These are phyloP conservation scores for Halteria grandinella DNA, from an alignment of 73 alveolate genomes.

Conservation along the genomic window DNA sequence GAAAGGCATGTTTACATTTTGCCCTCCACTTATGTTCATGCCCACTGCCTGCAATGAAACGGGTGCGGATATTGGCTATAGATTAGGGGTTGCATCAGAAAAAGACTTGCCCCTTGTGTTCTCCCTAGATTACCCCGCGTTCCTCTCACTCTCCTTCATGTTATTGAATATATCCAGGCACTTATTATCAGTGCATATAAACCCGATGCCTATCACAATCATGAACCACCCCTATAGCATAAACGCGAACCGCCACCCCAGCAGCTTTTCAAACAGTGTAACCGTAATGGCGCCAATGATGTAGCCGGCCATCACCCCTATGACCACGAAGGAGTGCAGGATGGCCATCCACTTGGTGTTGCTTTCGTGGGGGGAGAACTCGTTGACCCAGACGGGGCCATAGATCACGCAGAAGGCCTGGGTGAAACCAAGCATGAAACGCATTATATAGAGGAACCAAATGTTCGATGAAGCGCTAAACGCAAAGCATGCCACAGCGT, in stretches of 20 bases:
- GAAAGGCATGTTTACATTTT: too few species aligned
- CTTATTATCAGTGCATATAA: conserved; percentile 73
- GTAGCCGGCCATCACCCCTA: conserved; percentile 94
- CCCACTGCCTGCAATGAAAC: too few species aligned
- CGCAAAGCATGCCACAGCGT: conserved; percentile 75
- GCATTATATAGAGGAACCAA: conserved; percentile 67
- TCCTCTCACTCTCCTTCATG: too few species aligned
- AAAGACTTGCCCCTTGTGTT: too few species aligned
- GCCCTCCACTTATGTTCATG: too few species aligned
- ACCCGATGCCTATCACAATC: conserved; percentile 73
- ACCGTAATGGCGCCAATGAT: conserved; percentile 75
- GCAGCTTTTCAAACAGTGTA: conserved; percentile 55
- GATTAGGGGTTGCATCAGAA: too few species aligned
- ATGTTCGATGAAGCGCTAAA: conserved; percentile 73
- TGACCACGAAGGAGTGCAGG: conserved; percentile 83
- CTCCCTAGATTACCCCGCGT: too few species aligned
- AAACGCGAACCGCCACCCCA: conserved; percentile 92
- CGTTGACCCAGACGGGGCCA: conserved; percentile 97
- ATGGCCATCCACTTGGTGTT: conserved; percentile 96
- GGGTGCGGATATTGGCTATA: too few species aligned
- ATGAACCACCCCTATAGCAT: conserved; percentile 81
- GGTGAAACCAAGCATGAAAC: conserved; percentile 90
- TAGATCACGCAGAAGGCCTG: conserved; percentile 89
- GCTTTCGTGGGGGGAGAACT: conserved; percentile 84
- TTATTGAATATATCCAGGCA: conserved; percentile 78